Percentiles rank a stretch among this genome's conserved stretches.
These are phyloP conservation scores for Trametes sp. DNA, from an alignment of 1,284 basidiomycete species.

Conservation along the genomic window DNA sequence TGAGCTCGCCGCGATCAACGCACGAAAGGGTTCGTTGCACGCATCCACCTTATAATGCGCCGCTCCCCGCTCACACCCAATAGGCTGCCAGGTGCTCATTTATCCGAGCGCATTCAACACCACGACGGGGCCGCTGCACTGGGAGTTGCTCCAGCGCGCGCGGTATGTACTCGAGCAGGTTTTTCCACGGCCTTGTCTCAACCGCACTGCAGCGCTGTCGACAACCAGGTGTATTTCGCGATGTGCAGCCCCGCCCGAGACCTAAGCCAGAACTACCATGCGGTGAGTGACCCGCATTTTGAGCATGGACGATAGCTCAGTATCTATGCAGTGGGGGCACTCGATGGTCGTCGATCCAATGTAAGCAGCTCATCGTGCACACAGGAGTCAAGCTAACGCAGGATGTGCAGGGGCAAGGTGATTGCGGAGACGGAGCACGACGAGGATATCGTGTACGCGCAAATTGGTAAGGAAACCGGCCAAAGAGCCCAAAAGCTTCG, in stretches of 20 bases:
- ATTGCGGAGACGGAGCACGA: constrained; percentile 81
- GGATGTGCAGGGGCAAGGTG: constrained; percentile 72
- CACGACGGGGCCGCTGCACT: constrained; percentile 96
- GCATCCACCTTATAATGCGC: background rate
- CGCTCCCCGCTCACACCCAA: constrained; percentile 1
- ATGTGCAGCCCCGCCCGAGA: constrained; percentile 98
- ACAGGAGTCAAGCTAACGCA: background rate
- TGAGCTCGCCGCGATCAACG: constrained; percentile 92
- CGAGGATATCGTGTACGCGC: constrained; percentile 83
- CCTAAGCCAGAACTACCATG: constrained; percentile 82
- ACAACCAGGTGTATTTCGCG: constrained; percentile 95
- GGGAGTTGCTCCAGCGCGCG: constrained; percentile 91
- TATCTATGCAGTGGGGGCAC: constrained; percentile 78
- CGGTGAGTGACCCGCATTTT: constrained; percentile 59
- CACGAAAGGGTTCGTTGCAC: constrained; percentile 72
- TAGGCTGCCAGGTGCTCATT: constrained; percentile 89
- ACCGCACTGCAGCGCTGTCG: constrained; percentile 73
- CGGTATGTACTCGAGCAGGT: constrained; percentile 55
- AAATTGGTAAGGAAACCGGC: constrained; percentile 69
- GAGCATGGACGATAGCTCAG: background rate
- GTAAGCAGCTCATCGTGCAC: constrained; percentile 52
- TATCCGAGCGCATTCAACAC: constrained; percentile 92
- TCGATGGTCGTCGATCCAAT: constrained; percentile 90
- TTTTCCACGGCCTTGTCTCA: background rate
- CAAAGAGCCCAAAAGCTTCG: background rate